These are phyloP conservation scores for Proliferodiscus dingleyae DNA, from an alignment of 2,329 filamentous ascomycete species.

Conservation along the genomic window DNA sequence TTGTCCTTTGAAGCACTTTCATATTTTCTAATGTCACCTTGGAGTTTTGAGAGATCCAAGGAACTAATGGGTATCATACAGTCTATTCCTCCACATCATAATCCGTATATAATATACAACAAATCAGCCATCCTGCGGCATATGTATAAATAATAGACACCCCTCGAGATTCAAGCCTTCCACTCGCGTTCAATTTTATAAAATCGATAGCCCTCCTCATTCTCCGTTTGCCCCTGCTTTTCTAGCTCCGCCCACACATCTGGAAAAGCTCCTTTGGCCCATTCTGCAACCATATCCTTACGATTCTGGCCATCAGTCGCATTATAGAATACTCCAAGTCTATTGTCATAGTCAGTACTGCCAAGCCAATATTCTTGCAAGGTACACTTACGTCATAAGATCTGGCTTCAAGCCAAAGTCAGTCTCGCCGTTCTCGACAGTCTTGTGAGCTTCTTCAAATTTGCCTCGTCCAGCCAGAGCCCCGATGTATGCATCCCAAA, in stretches of 20 bases:
- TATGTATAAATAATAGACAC: no score
- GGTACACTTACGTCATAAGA: slow-evolving; percentile 59
- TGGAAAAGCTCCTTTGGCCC: slow-evolving; percentile 66
- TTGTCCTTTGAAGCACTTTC: no score
- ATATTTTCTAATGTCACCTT: no score
- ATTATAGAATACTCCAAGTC: slow-evolving; percentile 73
- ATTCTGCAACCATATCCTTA: slow-evolving; percentile 67
- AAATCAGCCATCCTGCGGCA: no score
- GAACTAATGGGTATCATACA: no score
- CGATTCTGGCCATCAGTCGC: slow-evolving; percentile 59
- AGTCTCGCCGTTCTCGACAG: slow-evolving; percentile 62
- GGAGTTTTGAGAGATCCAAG: no score
- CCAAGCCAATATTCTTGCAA: neutral
- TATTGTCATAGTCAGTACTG: slow-evolving; percentile 32
- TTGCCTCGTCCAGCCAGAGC: slow-evolving; percentile 70
- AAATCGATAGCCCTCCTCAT: slow-evolving; percentile 25
- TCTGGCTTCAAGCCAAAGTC: slow-evolving; percentile 65
- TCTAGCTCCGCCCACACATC: slow-evolving; percentile 61
- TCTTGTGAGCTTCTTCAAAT: slow-evolving; percentile 60
- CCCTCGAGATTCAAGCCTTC: slow-evolving; percentile 25
- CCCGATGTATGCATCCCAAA: slow-evolving; percentile 74
- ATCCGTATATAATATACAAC: no score
- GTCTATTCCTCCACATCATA: no score
- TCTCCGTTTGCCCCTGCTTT: slow-evolving; percentile 22
- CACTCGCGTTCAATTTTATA: slow-evolving; percentile 26